These are phyloP conservation scores for Trypanosoma melophagium DNA, from an alignment of 208 protist species.

Conservation along the genomic window DNA sequence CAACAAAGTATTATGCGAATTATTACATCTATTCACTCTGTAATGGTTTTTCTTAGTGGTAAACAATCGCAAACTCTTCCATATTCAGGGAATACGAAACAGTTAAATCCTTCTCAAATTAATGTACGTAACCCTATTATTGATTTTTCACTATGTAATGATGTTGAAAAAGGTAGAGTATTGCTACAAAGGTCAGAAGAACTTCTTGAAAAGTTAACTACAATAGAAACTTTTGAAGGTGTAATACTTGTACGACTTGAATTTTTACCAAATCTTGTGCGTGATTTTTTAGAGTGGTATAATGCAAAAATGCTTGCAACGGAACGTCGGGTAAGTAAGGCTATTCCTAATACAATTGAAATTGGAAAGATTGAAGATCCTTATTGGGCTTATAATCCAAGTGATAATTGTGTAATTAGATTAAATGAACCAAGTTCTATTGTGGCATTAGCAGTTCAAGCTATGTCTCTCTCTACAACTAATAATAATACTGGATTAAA, in stretches of 20 bases:
- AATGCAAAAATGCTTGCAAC: not conserved
- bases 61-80: not conserved
- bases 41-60: not conserved
- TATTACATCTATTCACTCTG: conserved; percentile 6
- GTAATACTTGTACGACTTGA: conserved; percentile 3
- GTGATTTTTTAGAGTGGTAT: conserved; percentile 22
- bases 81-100: conserved; percentile 5
- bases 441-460: conserved; percentile 38
- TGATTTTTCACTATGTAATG: not conserved
- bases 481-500: not conserved
- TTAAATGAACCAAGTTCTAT: conserved; percentile 55
- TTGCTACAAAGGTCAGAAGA: conserved; percentile 17
- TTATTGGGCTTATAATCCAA: conserved; percentile 17
- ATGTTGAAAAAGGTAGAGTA: conserved; percentile 4
- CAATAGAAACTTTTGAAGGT: conserved; percentile 6
- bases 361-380: conserved; percentile 13
- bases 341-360: not conserved
- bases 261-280: conserved; percentile 13
- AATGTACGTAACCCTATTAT: not conserved
- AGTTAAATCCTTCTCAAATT: not conserved
- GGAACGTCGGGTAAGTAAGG: conserved; percentile 16
- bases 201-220: conserved; percentile 4
- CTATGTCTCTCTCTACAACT: not conserved
- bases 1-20: conserved; percentile 4
- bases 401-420: conserved; percentile 26